Evolutionary conservation across 208 protist species (phyloP).

Genomic region (Phytomonas sp.): DNA sequence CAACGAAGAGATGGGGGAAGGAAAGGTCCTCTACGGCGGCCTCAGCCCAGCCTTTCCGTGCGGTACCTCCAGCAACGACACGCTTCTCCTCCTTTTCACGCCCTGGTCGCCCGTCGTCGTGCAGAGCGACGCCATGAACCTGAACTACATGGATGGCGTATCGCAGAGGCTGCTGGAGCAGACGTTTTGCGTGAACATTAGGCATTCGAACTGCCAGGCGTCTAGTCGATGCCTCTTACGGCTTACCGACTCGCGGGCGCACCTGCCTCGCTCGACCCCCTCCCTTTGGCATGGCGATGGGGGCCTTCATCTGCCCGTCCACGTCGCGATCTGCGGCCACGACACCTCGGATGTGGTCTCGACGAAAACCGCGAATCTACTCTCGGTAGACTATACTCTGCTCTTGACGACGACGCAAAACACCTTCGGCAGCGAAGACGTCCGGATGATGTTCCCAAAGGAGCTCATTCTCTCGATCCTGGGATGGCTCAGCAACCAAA

Average conservation of each 20-base stretch:
- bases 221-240: background rate
- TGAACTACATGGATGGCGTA: slow-evolving; percentile 13
- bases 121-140: slow-evolving; percentile 22
- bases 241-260: background rate
- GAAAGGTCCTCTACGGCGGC: slow-evolving; percentile 15
- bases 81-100: slow-evolving; percentile 26
- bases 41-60: slow-evolving; percentile 26
- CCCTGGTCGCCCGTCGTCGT: slow-evolving; percentile 14
- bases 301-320: slow-evolving; percentile 25
- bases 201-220: background rate
- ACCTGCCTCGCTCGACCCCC: too few species aligned
- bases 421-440: slow-evolving; percentile 11
- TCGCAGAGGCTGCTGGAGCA: slow-evolving; percentile 3
- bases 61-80: slow-evolving; percentile 27
- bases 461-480: slow-evolving; percentile 39
- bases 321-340: slow-evolving; percentile 27
- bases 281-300: slow-evolving; percentile 19
- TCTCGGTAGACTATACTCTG: slow-evolving; percentile 17
- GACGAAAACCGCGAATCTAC: slow-evolving; percentile 12
- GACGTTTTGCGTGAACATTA: background rate
- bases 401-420: slow-evolving; percentile 18
- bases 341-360: slow-evolving; percentile 34
- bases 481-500: slow-evolving; percentile 23
- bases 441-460: slow-evolving; percentile 28
- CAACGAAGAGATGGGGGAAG: background rate